phyloP scores from a whole-genome alignment of 73 alveolate species.

The Symbiodinium natans region DNA sequence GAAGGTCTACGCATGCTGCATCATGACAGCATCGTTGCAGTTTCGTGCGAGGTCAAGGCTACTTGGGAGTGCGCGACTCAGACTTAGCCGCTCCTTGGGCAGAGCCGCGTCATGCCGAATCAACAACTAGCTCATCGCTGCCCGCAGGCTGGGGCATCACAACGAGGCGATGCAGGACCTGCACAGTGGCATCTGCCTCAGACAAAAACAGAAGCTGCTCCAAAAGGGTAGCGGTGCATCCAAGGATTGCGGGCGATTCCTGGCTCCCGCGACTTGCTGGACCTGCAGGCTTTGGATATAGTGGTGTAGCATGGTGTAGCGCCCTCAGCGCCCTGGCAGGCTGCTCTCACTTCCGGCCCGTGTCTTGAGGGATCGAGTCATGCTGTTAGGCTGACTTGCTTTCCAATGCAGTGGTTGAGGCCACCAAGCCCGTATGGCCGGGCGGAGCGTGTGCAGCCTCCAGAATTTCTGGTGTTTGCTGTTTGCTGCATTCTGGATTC shows the following conservation, averaged over 20 bases:
- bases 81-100: too few relatives aligned
- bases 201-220: neutral
- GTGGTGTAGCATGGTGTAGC: neutral
- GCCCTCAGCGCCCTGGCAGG: neutral
- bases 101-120: too few relatives aligned
- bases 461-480: neutral
- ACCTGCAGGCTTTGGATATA: conserved; percentile 34
- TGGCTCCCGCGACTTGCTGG: conserved; percentile 67
- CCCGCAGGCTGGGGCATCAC: conserved; percentile 82
- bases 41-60: neutral
- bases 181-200: conserved; percentile 31
- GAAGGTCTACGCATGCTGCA: too few relatives aligned
- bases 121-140: too few relatives aligned
- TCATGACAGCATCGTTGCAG: too few relatives aligned
- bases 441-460: conserved; percentile 51
- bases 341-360: conserved; percentile 64
- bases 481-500: too few relatives aligned
- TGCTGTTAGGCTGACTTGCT: neutral
- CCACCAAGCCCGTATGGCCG: conserved; percentile 53
- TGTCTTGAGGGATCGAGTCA: neutral
- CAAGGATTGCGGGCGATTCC: conserved; percentile 57
- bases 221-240: neutral
- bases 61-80: neutral
- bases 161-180: conserved; percentile 78
- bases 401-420: neutral